phyloP scores from a whole-genome alignment of 352 stramenopile species.

The Thraustotheca clavata region DNA sequence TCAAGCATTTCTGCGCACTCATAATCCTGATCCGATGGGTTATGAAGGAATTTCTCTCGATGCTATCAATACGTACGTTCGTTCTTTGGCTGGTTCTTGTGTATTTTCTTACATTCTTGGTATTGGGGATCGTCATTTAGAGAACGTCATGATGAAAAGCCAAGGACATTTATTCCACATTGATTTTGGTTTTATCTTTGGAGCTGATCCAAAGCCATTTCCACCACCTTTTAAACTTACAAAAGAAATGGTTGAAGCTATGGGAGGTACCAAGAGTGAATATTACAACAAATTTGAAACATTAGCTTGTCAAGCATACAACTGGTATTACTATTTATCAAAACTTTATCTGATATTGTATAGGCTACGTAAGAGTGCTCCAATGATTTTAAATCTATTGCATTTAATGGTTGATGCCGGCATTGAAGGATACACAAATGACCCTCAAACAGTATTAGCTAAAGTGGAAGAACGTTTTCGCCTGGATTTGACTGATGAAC shows the following conservation, averaged over 20 bases:
- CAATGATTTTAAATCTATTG: conserved; percentile 98
- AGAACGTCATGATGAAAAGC: conserved; percentile 98
- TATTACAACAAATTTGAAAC: conserved; percentile 91
- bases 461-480: conserved; percentile 96
- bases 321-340: conserved; percentile 33
- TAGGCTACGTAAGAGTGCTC: conserved; percentile 94
- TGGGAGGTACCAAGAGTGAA: conserved; percentile 87
- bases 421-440: conserved; percentile 90
- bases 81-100: conserved; percentile 97
- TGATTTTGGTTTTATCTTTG: conserved; percentile 99
- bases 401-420: conserved; percentile 98
- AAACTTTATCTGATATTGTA: background rate
- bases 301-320: conserved; percentile 90
- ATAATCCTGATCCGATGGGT: conserved; percentile 74
- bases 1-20: conserved; percentile 74
- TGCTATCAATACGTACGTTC: conserved; percentile 94
- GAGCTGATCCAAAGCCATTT: conserved; percentile 97
- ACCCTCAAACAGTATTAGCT: conserved; percentile 73
- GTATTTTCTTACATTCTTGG: conserved; percentile 99
- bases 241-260: conserved; percentile 95
- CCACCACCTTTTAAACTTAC: conserved; percentile 98
- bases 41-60: conserved; percentile 88
- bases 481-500: conserved; percentile 95
- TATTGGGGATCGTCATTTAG: conserved; percentile 98
- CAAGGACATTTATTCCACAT: conserved; percentile 99